Percentiles rank a stretch among this genome's conserved stretches.
Evolutionary conservation across 768 basidiomycete species (phyloP).

Genomic region (Lactarius sanguifluus): DNA sequence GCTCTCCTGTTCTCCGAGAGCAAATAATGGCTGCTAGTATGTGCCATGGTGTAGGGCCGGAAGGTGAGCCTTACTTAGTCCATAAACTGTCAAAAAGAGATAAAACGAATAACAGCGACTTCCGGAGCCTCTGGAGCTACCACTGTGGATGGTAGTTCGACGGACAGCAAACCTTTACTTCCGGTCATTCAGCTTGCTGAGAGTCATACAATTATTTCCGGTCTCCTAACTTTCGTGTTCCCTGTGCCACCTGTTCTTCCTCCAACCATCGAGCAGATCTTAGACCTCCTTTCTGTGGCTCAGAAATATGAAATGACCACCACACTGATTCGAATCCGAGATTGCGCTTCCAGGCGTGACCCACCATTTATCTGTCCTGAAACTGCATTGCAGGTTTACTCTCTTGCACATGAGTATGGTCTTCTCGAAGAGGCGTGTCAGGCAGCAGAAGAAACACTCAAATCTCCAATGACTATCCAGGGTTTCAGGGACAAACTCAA

Average conservation of each 20-base stretch:
- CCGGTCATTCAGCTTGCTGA: neutral
- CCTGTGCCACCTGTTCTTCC: slow-evolving; percentile 5
- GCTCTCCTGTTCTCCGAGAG: too few species aligned
- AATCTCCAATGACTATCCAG: neutral
- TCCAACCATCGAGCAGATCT: neutral
- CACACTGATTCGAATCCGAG: neutral
- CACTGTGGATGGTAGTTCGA: too few species aligned
- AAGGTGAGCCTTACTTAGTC: too few species aligned
- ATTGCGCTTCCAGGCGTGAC: too few species aligned
- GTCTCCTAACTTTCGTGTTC: slow-evolving; percentile 8
- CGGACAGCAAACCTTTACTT: too few species aligned
- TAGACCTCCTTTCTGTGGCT: slow-evolving; percentile 14
- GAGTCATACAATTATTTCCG: neutral
- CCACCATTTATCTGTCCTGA: neutral
- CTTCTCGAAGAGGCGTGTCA: neutral
- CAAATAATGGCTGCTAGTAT: too few species aligned
- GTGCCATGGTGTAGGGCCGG: too few species aligned
- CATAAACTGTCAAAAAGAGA: too few species aligned
- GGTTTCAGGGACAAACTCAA: neutral
- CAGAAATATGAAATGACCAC: slow-evolving; percentile 15
- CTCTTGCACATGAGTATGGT: neutral
- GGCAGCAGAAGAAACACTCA: neutral
- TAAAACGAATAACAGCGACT: too few species aligned
- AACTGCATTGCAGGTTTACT: slow-evolving; percentile 6
- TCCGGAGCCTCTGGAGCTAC: too few species aligned